Conservation (phyloP, 2,329 filamentous ascomycete species). For the Fusarium beomiforme region DNA sequence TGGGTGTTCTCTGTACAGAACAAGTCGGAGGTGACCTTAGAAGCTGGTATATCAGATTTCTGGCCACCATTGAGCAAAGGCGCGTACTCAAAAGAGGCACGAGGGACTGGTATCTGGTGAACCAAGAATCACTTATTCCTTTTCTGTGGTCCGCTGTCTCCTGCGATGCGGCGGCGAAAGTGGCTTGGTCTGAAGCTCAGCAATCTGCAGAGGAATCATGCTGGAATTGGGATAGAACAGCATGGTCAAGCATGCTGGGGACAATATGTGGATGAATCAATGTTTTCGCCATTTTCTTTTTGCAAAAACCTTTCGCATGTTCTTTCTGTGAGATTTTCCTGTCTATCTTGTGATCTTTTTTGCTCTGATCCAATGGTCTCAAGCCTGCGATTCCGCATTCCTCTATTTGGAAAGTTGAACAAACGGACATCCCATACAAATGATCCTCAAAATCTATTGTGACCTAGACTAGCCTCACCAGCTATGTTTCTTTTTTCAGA, state of each 20-base stretch:
- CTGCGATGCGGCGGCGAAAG: not conserved
- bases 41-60: not conserved
- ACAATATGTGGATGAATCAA: not conserved
- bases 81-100: fast-evolving
- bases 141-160: not conserved
- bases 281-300: no score
- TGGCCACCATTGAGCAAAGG: not conserved
- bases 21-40: not conserved
- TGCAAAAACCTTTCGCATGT: not conserved
- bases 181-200: not conserved
- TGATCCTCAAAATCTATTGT: not conserved
- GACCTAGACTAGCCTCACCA: no score
- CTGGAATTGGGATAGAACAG: not conserved
- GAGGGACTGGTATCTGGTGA: not conserved
- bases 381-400: no score
- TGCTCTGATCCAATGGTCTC: no score
- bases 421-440: no score
- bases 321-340: no score
- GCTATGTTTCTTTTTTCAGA: not conserved
- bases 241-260: not conserved
- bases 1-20: not conserved
- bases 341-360: no score
- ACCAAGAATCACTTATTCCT: not conserved
- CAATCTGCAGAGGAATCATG: not conserved
- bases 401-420: no score